Conservation (phyloP, 768 basidiomycete genomes). For the Rhizopogon vesiculosus region DNA sequence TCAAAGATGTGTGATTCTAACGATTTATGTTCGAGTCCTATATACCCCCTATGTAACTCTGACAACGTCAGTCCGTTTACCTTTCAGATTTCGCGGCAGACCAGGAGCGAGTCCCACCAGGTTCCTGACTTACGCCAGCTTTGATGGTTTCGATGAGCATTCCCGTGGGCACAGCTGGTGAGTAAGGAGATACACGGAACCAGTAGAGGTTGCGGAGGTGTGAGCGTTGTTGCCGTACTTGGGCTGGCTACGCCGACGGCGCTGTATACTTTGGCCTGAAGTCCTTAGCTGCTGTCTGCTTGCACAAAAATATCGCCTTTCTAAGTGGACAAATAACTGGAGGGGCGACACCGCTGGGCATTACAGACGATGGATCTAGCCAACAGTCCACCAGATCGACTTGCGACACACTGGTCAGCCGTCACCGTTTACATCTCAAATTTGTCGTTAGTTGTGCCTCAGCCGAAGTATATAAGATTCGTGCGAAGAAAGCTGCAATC, state of each 20-base stretch:
- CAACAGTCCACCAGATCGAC: too few relatives aligned
- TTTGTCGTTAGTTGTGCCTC: too few relatives aligned
- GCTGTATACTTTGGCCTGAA: slow-evolving; percentile 34
- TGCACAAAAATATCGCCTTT: slow-evolving; percentile 20
- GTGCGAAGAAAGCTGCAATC: too few relatives aligned
- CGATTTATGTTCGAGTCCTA: not conserved
- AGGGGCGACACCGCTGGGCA: too few relatives aligned
- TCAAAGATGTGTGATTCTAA: not conserved
- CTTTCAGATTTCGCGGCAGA: slow-evolving; percentile 44
- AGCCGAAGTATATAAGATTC: too few relatives aligned
- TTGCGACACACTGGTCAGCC: too few relatives aligned
- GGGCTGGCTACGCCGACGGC: slow-evolving; percentile 27
- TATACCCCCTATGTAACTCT: slow-evolving; percentile 61
- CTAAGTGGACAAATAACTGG: too few relatives aligned
- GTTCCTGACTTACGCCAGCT: slow-evolving; percentile 74
- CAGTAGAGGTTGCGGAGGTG: slow-evolving; percentile 74
- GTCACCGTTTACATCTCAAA: too few relatives aligned
- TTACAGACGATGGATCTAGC: too few relatives aligned
- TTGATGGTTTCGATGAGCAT: slow-evolving; percentile 81
- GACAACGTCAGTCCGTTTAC: slow-evolving; percentile 70
- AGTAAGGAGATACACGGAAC: slow-evolving; percentile 74
- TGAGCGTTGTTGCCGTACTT: slow-evolving; percentile 34
- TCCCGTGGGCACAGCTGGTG: slow-evolving; percentile 71
- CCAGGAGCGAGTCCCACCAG: slow-evolving; percentile 33
- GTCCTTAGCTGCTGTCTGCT: slow-evolving; percentile 31